These are phyloP conservation scores for Ephemerocybe angulata DNA, from an alignment of 768 basidiomycete genomes.

Conservation along the genomic window DNA sequence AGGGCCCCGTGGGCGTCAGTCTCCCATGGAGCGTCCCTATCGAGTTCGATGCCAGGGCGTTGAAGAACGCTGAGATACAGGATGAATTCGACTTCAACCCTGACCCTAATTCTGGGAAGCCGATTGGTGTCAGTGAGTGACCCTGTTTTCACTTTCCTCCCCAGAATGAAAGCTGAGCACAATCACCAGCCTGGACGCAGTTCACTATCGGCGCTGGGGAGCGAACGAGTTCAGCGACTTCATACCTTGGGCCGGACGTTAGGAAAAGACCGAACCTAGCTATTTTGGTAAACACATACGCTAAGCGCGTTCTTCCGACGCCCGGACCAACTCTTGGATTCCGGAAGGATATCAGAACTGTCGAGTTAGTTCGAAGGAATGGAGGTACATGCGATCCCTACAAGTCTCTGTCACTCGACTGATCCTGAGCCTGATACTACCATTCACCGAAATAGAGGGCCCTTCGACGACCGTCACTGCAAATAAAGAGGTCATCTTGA, in stretches of 20 bases:
- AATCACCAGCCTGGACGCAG: constrained; percentile 1
- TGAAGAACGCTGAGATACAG: constrained; percentile 4
- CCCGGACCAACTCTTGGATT: constrained; percentile 1
- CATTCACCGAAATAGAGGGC: background rate
- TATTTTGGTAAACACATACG: constrained; percentile 13
- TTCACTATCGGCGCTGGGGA: constrained; percentile 1
- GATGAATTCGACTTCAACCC: constrained; percentile 11
- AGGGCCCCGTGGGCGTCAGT: constrained; percentile 7
- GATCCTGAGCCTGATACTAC: no score
- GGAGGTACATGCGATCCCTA: background rate
- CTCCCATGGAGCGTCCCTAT: constrained; percentile 3
- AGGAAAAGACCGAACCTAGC: constrained; percentile 4
- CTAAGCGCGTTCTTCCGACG: constrained; percentile 7
- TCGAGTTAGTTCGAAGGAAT: constrained; percentile 8
- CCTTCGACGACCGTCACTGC: constrained; percentile 15
- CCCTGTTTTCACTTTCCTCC: background rate
- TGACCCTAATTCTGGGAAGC: constrained; percentile 12
- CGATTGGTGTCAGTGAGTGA: constrained; percentile 10
- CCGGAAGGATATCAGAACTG: constrained; percentile 9
- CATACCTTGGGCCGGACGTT: background rate
- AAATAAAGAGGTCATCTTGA: constrained; percentile 28
- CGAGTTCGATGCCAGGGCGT: background rate
- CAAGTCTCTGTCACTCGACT: background rate
- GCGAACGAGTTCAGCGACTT: background rate
- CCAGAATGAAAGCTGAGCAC: background rate